Base-by-base conservation (phyloP, 148 eudicot genomes). In the Heliosperma pusillum region DNA sequence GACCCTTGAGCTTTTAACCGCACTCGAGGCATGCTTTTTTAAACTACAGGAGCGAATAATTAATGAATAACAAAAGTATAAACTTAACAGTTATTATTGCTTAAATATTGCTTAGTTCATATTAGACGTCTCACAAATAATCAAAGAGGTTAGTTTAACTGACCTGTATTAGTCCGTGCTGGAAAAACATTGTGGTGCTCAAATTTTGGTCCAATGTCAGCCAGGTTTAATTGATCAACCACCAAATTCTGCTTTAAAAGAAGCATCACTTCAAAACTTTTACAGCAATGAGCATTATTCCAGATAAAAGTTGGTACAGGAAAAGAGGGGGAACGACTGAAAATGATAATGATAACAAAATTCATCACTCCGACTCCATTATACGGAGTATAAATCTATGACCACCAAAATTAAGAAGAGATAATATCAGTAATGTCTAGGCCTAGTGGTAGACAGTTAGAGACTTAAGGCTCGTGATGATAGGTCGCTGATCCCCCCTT, bases 141-240 rank as follows among this genome's bases (percentile, higher is more conserved):
- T 56, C 30, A 15, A 11, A 27, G 47, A 50, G 33, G 44, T 71
- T 69, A 72, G 25, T 42, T 71, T 69, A 72, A 68, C 88, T 77
- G 63, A 96, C 99, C 97, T 77, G 99, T 96, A 85, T 96, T 96
- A 29, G 96, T 92, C 72, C 97, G 90, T 75, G 97, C 91, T 11
- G 97, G 97, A 73, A 96, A 96, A 83, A 92, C 69, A 50, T 40
- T 75, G 73, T 96, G 99, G 80, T 92, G 91, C 85, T 96, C 97
- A 78, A 96, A 96, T 75, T 90, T 92, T 12, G 97, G 97, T 73
- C 97, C 99, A 80, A 92, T 89, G 63, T 92, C 90, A 24, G 93
- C 90, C 62, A 96, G 85, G 74, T 96, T 86, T 82, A 96, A 73
- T 83, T 88, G 79, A 85, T 96, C 99, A 72, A 96, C 95, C 86